Evolutionary conservation across 345 rosid genomes (phyloP), one percentile per base, ranked within the genome.

Genomic region (Eutrema yunnanense): DNA sequence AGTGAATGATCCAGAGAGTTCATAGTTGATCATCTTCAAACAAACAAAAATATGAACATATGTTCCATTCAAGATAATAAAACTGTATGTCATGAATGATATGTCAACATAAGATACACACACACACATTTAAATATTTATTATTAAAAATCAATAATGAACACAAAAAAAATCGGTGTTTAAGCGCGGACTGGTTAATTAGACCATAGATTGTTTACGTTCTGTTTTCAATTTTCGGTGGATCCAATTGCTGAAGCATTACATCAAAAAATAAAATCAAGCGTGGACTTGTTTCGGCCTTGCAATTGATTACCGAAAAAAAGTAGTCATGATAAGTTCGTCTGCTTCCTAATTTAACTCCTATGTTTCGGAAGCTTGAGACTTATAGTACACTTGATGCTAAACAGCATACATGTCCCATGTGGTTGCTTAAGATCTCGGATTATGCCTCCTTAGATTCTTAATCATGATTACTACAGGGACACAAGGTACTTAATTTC

Each of bases 401-500:
- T 69, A 55, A 69, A 53, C 38, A 11, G 27, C 70, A 75, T 75
- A 62, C 59, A 68, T 75, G 74, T 61, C 70, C 74, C 74, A 68
- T 60, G 10, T 59, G 74, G 74, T 75, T 75, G 74, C 70, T 69
- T 75, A 69, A 69, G 56, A 75, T 69, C 69, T 75, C 19, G 49
- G 79, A 69, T 69, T 75, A 69, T 52, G 79, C 64, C 57, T 61
- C 64, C 42, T 68, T 61, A 75, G 74, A 54, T 75, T 43, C 70
- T 69, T 68, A 68, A 75, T 61, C 55, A 69, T 75, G 64, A 75
- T 75, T 75, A 75, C 9, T 6, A 53, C 6, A 30, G 73, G 73
- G 73, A 68, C 74, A 67, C 48, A 67, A 67, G 40, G 62, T 61
- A 66, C 68, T 74, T 65, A 56, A 56, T 56, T 64, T 36, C 12